These are phyloP conservation scores for Phytophthora cryptogea DNA, from an alignment of 352 stramenopile genomes.

Conservation along the genomic window DNA sequence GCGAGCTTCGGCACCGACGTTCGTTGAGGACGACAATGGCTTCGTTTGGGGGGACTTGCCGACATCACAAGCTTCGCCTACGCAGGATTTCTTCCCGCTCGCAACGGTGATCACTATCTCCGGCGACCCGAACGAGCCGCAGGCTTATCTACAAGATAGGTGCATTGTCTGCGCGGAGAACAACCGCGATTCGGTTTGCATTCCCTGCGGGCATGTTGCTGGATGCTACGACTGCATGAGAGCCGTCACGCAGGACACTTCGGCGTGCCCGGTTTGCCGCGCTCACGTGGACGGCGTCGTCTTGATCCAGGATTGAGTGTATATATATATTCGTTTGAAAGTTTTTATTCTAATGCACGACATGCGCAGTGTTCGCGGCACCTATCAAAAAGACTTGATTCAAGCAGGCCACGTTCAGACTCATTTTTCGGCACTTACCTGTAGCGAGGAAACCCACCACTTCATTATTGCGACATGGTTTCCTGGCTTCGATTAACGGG, in stretches of 20 bases:
- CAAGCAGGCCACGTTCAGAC: background rate
- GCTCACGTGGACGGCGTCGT: conserved; percentile 46
- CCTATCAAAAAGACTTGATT: background rate
- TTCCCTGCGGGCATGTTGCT: conserved; percentile 64
- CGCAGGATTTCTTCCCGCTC: conserved; percentile 20
- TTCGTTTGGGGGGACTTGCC: conserved; percentile 21
- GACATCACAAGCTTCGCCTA: background rate
- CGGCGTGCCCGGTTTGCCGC: conserved; percentile 59
- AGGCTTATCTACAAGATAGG: conserved; percentile 18
- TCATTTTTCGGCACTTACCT: too few species aligned
- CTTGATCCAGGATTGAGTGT: conserved; percentile 43
- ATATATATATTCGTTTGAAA: too few species aligned
- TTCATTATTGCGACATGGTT: conserved; percentile 18
- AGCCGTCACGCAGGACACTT: conserved; percentile 30
- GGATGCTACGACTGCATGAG: conserved; percentile 57
- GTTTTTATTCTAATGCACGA: too few species aligned
- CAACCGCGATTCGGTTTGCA: conserved; percentile 53
- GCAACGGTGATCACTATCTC: conserved; percentile 33
- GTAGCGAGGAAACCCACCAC: conserved; percentile 9
- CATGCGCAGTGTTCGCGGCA: too few species aligned
- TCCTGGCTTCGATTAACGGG: conserved; percentile 20
- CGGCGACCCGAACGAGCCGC: conserved; percentile 27
- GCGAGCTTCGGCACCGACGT: conserved; percentile 30
- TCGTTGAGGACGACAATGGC: conserved; percentile 28
- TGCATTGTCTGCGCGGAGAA: conserved; percentile 65